A percentile compares a stretch with the other conserved stretches of the same genome.
Conservation (phyloP, 495 filamentous ascomycete species). For the Eremomyces bilateralis region DNA sequence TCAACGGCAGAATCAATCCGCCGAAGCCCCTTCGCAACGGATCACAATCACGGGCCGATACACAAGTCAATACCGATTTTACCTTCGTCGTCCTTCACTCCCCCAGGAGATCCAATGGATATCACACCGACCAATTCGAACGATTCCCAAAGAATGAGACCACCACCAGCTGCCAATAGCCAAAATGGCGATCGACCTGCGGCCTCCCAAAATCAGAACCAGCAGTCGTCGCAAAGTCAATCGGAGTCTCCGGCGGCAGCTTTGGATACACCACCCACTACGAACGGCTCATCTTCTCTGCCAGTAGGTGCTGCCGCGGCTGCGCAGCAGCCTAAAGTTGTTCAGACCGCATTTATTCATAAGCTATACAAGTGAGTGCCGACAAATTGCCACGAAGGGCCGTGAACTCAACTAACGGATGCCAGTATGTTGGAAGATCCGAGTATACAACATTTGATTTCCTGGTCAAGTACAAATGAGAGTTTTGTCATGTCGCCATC, state of each 20-base stretch:
- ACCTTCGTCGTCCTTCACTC: background rate
- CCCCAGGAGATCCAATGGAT: slow-evolving; percentile 1
- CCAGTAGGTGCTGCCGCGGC: slow-evolving; percentile 51
- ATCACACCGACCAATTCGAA: slow-evolving; percentile 1
- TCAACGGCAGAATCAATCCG: slow-evolving; percentile 2
- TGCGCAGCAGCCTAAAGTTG: slow-evolving; percentile 87
- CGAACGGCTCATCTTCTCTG: slow-evolving; percentile 11
- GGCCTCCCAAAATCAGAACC: background rate
- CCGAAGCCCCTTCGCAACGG: slow-evolving; percentile 1
- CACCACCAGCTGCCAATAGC: background rate
- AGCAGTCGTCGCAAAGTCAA: background rate
- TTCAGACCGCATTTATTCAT: slow-evolving; percentile 98
- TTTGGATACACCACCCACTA: background rate
- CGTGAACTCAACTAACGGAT: slow-evolving; percentile 23
- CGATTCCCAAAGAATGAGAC: background rate
- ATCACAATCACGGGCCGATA: background rate
- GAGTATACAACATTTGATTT: slow-evolving; percentile 81
- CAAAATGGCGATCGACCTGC: background rate
- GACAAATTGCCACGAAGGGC: background rate
- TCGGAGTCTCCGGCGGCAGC: background rate
- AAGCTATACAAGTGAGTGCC: slow-evolving; percentile 85
- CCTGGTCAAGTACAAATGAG: slow-evolving; percentile 81
- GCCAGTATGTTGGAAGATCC: slow-evolving; percentile 87
- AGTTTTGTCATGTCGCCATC: slow-evolving; percentile 98
- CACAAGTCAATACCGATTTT: slow-evolving; percentile 2